phyloP scores from a whole-genome alignment of 2,329 filamentous ascomycete genomes.

The Ascochyta koolunga region DNA sequence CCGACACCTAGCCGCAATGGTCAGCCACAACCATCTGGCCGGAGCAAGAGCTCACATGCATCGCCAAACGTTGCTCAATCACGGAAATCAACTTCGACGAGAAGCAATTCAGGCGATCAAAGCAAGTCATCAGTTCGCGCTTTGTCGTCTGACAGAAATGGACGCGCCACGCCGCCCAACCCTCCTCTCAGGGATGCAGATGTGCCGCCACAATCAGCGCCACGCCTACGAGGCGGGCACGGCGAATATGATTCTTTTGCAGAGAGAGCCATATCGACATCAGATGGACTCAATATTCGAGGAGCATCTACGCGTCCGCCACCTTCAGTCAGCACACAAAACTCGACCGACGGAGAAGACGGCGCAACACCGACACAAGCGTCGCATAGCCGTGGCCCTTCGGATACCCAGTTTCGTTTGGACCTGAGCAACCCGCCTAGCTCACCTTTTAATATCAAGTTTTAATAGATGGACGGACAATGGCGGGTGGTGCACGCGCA shows the following conservation, averaged over 20 bases:
- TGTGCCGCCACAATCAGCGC: slow-evolving; percentile 16
- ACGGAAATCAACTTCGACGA: slow-evolving; percentile 34
- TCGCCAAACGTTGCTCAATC: slow-evolving; percentile 31
- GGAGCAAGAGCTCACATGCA: slow-evolving; percentile 35
- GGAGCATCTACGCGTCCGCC: slow-evolving; percentile 33
- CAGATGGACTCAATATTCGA: slow-evolving; percentile 32
- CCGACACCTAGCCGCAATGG: slow-evolving; percentile 35
- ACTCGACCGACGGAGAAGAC: slow-evolving; percentile 38
- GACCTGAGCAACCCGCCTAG: slow-evolving; percentile 44
- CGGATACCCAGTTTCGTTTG: slow-evolving; percentile 43
- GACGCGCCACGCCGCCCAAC: slow-evolving; percentile 41
- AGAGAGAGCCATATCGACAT: slow-evolving; percentile 38
- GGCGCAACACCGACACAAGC: slow-evolving; percentile 44
- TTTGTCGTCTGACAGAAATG: slow-evolving; percentile 41
- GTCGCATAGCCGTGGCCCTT: slow-evolving; percentile 39
- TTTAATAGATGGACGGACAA: slow-evolving; percentile 29
- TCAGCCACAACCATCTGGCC: slow-evolving; percentile 28
- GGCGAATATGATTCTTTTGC: slow-evolving; percentile 36
- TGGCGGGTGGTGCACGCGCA: slow-evolving; percentile 22
- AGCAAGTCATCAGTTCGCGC: slow-evolving; percentile 36
- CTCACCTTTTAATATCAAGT: slow-evolving; percentile 48
- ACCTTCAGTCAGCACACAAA: slow-evolving; percentile 30
- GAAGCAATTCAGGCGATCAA: slow-evolving; percentile 41
- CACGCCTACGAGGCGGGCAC: slow-evolving; percentile 26
- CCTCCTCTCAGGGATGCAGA: slow-evolving; percentile 20